Percentiles rank a stretch among this genome's conserved stretches.
phyloP scores from a whole-genome alignment of 1,284 basidiomycete species.

The Ustilago loliicola region DNA sequence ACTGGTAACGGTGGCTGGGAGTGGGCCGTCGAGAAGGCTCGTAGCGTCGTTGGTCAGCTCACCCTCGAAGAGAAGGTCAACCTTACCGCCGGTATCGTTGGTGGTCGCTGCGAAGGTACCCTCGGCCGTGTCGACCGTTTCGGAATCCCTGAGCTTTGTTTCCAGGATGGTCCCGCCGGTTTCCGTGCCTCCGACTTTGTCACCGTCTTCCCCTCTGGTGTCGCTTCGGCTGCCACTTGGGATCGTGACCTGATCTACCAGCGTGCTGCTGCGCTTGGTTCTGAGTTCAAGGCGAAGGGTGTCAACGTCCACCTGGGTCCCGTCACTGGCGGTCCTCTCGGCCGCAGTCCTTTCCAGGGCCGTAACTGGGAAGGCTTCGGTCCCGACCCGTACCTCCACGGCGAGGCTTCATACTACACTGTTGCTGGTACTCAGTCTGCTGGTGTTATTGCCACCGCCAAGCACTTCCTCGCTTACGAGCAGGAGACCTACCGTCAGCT shows the following conservation, averaged over 20 bases:
- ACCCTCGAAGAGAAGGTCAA: constrained; percentile 56
- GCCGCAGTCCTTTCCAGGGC: constrained; percentile 41
- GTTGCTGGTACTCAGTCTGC: constrained; percentile 41
- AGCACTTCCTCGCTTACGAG: constrained; percentile 53
- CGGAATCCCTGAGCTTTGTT: constrained; percentile 49
- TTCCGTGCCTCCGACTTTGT: constrained; percentile 51
- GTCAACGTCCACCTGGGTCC: constrained; percentile 54
- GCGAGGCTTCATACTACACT: constrained; percentile 44
- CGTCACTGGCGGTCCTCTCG: constrained; percentile 67
- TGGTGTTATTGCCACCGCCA: constrained; percentile 43
- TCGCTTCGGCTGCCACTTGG: constrained; percentile 50
- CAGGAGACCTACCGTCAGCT: constrained; percentile 46
- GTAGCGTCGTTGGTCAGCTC: constrained; percentile 34
- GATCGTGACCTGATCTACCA: constrained; percentile 43
- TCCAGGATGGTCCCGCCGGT: constrained; percentile 50
- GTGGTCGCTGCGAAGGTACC: constrained; percentile 39
- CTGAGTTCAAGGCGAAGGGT: constrained; percentile 48
- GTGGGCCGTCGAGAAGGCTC: constrained; percentile 39
- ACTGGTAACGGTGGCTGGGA: constrained; percentile 50
- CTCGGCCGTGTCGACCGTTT: constrained; percentile 45
- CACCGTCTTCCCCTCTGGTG: constrained; percentile 49
- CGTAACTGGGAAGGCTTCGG: constrained; percentile 53
- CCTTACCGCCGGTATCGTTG: constrained; percentile 42
- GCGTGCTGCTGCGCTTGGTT: constrained; percentile 39
- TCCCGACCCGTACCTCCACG: constrained; percentile 45